A percentile compares a stretch with the other conserved stretches of the same genome.
Conservation (phyloP, 225 moss, liverwort and hornwort species). For the Takakia lepidozioides region DNA sequence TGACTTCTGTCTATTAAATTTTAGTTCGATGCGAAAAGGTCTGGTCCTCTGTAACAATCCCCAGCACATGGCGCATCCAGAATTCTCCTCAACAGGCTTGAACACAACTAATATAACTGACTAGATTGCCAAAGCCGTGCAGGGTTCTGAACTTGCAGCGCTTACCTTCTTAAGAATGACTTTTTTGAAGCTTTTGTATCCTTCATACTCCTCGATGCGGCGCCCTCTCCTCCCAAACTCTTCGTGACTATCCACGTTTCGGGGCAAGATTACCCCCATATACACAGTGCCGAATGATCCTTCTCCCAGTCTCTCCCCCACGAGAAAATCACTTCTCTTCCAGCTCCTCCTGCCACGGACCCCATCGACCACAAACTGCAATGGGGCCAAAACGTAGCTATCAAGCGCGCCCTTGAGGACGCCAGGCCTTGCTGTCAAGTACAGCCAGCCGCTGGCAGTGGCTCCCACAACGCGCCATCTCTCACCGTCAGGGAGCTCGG, state of each 20-base stretch:
- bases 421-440: conserved; percentile 79
- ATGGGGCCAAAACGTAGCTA: conserved; percentile 59
- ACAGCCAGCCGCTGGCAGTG: conserved; percentile 45
- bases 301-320: conserved; percentile 74
- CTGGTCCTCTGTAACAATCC: too few relatives aligned
- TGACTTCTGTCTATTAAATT: too few relatives aligned
- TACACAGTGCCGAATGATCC: conserved; percentile 90
- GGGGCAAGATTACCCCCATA: conserved; percentile 64
- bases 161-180: conserved; percentile 87
- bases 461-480: conserved; percentile 27
- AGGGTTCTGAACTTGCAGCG: too few relatives aligned
- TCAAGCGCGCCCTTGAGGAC: conserved; percentile 70
- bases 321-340: conserved; percentile 65
- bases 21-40: too few relatives aligned
- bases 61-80: too few relatives aligned
- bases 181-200: conserved; percentile 50
- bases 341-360: conserved; percentile 62
- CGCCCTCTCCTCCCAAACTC: conserved; percentile 53
- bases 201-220: conserved; percentile 58
- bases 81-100: too few relatives aligned
- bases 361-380: conserved; percentile 41
- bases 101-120: too few relatives aligned
- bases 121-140: too few relatives aligned
- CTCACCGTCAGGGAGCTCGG: conserved; percentile 30
- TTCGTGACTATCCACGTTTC: conserved; percentile 15